A percentile compares a stretch with the other conserved stretches of the same genome.
phyloP scores from a whole-genome alignment of 192 early-diverging fungal genomes.

The Coemansia biformis region DNA sequence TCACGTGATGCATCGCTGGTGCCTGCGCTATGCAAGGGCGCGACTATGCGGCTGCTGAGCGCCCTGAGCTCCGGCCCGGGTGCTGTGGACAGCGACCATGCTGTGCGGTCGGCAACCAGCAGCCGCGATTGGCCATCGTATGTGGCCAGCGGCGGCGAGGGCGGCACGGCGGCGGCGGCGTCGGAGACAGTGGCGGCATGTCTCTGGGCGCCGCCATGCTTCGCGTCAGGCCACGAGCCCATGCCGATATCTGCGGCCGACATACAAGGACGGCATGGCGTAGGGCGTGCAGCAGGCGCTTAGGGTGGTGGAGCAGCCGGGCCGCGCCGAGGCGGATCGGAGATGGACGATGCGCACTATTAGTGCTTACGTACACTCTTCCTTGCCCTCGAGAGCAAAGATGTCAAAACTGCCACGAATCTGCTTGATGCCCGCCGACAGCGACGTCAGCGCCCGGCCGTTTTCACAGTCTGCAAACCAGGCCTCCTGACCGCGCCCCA shows the following conservation, averaged over 20 bases:
- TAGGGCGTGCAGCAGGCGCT: no score
- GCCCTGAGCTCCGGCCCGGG: no score
- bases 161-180: neutral
- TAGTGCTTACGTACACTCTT: constrained; percentile 6
- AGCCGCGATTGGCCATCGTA: constrained; percentile 6
- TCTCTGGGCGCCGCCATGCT: neutral
- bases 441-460: neutral
- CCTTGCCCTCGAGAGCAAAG: constrained; percentile 13
- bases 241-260: constrained; percentile 1
- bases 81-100: no score
- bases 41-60: no score
- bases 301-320: neutral
- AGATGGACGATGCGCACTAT: neutral
- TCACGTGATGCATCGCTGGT: no score
- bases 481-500: no score
- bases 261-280: no score
- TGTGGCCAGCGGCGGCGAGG: constrained; percentile 3
- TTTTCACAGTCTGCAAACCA: neutral
- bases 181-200: no score
- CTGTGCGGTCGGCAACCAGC: neutral
- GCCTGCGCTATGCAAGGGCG: no score
- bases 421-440: constrained; percentile 1
- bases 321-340: no score
- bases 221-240: neutral
- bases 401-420: constrained; percentile 19